Conservation (phyloP, 208 protist genomes). For the Porcisia deanei region DNA sequence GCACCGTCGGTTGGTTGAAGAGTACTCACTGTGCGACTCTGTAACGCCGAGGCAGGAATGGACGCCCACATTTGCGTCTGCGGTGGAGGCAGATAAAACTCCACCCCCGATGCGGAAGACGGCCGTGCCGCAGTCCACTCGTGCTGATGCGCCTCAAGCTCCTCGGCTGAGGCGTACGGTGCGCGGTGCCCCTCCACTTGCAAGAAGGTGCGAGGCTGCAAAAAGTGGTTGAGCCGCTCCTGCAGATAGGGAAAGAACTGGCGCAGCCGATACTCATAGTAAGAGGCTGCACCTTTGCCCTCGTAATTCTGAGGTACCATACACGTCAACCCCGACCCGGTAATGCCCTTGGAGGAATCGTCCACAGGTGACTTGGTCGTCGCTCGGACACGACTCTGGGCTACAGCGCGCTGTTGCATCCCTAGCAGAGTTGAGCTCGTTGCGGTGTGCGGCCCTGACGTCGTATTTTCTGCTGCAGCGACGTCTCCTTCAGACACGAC, state of each 20-base stretch:
- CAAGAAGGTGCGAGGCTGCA: conserved; percentile 67
- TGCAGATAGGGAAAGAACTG: conserved; percentile 45
- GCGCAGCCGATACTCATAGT: conserved; percentile 59
- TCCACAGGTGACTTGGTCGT: conserved; percentile 1
- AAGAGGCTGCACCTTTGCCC: conserved; percentile 17
- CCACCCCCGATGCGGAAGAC: conserved; percentile 27
- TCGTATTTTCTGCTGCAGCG: not conserved
- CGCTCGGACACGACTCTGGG: conserved; percentile 17
- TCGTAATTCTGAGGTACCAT: conserved; percentile 10
- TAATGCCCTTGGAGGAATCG: not conserved
- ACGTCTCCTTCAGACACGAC: conserved; percentile 38
- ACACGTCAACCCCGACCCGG: not conserved
- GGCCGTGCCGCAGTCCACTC: not conserved
- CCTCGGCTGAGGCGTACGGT: conserved; percentile 39
- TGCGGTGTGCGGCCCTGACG: not conserved
- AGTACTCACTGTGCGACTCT: conserved; percentile 6
- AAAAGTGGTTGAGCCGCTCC: conserved; percentile 63
- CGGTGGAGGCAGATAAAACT: conserved; percentile 46
- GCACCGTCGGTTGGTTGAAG: not conserved
- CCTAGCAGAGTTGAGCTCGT: not conserved
- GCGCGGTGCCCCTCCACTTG: conserved; percentile 56
- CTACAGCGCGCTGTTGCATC: conserved; percentile 11
- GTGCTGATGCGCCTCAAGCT: not conserved
- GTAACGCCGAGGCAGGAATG: conserved; percentile 1
- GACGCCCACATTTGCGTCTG: conserved; percentile 31